Evolutionary conservation across 176 grass and related monocot species (phyloP).

Genomic region (Cymbopogon citratus): DNA sequence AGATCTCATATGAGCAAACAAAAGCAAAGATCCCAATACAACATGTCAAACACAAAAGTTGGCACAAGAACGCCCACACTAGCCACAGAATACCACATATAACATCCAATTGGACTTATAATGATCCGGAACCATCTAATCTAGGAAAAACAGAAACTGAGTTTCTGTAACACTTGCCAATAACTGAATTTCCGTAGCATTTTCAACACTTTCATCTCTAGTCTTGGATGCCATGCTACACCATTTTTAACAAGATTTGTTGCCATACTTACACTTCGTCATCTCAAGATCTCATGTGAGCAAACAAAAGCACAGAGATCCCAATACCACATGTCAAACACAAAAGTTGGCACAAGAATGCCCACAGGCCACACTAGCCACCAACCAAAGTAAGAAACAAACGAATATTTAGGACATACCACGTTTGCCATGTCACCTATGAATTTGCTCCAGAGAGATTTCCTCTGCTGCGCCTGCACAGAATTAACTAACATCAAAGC

Average conservation of each 20-base stretch:
- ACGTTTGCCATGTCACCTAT: neutral
- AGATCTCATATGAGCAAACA: neutral
- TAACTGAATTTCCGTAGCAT: neutral
- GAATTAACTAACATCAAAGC: conserved; percentile 11
- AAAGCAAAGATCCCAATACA: neutral
- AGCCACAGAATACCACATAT: neutral
- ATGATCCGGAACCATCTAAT: neutral
- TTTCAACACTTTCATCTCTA: neutral
- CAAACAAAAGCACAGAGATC: neutral
- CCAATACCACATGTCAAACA: neutral
- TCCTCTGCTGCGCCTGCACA: neutral
- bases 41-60: neutral
- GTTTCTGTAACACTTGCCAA: neutral
- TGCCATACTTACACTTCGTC: neutral
- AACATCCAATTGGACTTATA: neutral
- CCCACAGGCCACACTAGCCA: neutral
- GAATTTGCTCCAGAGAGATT: neutral
- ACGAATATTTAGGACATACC: neutral
- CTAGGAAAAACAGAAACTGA: neutral
- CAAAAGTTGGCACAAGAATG: neutral
- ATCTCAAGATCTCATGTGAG: neutral
- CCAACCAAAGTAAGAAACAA: neutral
- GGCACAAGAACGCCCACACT: neutral
- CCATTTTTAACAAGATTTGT: too few relatives aligned
- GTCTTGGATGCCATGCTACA: neutral